Base-by-base conservation (phyloP, 2,329 filamentous ascomycete species). In the Fusarium armeniacum region DNA sequence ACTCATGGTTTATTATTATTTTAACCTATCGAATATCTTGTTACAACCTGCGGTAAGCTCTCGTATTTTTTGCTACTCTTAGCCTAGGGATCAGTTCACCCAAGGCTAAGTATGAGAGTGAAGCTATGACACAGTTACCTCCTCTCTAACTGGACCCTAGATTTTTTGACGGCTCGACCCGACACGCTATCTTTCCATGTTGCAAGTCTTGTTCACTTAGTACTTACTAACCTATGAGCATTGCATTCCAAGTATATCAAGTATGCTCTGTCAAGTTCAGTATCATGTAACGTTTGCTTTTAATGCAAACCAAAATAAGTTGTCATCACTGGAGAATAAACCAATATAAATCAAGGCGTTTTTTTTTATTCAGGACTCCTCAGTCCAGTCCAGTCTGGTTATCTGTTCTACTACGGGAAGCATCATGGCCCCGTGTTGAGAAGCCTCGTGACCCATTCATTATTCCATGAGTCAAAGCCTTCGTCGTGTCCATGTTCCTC, bases 301-400 rank as follows among this genome's bases (percentile, higher is more conserved):
- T 12, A 12, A 16, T n/a, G 16, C 28, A 22, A 10, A 46, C 5
- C 15, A 28, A 28, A 26, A 26, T 6, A 3, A 9, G 5, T n/a
- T n/a, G 4, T 20, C 32, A 36, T 51, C 35, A 40, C 38, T 9
- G 5, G 1, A 6, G 16, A 11, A 5, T 8, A 30, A 41, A 46
- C 12, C 24, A 47, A 58, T 43, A 41, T 69, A 72, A 73, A 73
- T 69, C 73, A 71, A 73, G 70, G 65, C 73, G 52, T 75, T 74
- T 76, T 76, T 76, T 77, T 77, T 77, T 75, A 71, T 62, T 69
- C 56, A 74, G 74, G 74, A 77, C 75, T 72, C 61, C 75, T 75
- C 75, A 76, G 75, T 76, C 75, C 75, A 76, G 75, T 76, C 75
- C 73, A 76, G 70, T 75, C 74, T 75, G 74, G 74, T 74, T 74